These are phyloP conservation scores for Lipomyces lipofer DNA, from an alignment of 805 yeast genomes.

Conservation along the genomic window DNA sequence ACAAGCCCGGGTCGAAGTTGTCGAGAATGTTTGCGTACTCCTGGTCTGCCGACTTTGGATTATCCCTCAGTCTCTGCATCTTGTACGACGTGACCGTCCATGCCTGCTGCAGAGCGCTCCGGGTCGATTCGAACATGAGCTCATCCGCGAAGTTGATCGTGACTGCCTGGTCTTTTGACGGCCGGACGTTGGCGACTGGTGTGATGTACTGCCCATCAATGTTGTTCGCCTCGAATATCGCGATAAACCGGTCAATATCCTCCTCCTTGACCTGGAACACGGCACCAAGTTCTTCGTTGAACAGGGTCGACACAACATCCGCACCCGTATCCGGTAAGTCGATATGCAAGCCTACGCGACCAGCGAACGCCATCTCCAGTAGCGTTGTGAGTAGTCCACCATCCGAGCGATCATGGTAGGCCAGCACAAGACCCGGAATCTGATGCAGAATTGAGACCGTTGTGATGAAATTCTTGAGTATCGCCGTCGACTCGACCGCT, in stretches of 20 bases:
- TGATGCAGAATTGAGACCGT: slow-evolving; percentile 74
- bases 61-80: slow-evolving; percentile 89
- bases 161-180: slow-evolving; percentile 47
- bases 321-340: slow-evolving; percentile 39
- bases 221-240: slow-evolving; percentile 58
- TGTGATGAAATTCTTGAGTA: slow-evolving; percentile 68
- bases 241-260: slow-evolving; percentile 56
- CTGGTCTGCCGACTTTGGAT: slow-evolving; percentile 86
- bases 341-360: slow-evolving; percentile 78
- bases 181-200: slow-evolving; percentile 63
- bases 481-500: slow-evolving; percentile 66
- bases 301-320: slow-evolving; percentile 58
- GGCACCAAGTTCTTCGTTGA: slow-evolving; percentile 94
- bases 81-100: slow-evolving; percentile 90
- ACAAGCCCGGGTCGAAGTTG: slow-evolving; percentile 85
- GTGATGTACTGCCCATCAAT: slow-evolving; percentile 56
- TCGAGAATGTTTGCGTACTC: slow-evolving; percentile 76
- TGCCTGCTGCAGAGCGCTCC: slow-evolving; percentile 54
- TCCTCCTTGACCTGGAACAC: slow-evolving; percentile 78
- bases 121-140: slow-evolving; percentile 22
- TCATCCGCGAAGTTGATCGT: slow-evolving; percentile 20
- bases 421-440: slow-evolving; percentile 58
- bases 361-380: slow-evolving; percentile 96
- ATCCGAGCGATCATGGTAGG: slow-evolving; percentile 95
- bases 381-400: slow-evolving; percentile 90